These are phyloP conservation scores for Hypsizygus marmoreus DNA, from an alignment of 768 basidiomycete genomes.

Conservation along the genomic window DNA sequence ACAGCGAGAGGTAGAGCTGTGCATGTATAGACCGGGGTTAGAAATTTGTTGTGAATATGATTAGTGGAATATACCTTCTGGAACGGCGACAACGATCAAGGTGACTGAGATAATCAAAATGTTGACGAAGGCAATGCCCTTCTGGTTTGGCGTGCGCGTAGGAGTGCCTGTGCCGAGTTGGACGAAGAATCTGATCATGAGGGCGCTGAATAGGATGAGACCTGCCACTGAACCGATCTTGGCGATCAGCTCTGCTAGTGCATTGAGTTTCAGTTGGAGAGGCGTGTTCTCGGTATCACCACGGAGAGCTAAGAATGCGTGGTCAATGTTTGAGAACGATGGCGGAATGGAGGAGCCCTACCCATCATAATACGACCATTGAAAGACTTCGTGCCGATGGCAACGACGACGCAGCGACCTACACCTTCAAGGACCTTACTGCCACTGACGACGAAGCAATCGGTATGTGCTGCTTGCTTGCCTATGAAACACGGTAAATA, in stretches of 20 bases:
- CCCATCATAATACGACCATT: constrained; percentile 99
- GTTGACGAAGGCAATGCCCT: constrained; percentile 88
- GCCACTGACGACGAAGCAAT: constrained; percentile 92
- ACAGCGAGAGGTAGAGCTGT: constrained; percentile 95
- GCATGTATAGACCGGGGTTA: constrained; percentile 5
- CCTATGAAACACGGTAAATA: too few relatives aligned
- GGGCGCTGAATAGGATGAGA: constrained; percentile 72
- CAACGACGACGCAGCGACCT: constrained; percentile 88
- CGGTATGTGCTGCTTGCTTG: constrained; percentile 58
- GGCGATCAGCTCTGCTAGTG: constrained; percentile 93
- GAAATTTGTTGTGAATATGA: constrained; percentile 7
- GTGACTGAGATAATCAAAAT: constrained; percentile 96
- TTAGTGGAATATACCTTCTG: constrained; percentile 38
- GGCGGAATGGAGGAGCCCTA: constrained; percentile 38
- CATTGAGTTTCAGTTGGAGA: constrained; percentile 89
- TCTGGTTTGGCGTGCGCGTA: constrained; percentile 66
- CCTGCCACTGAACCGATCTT: constrained; percentile 88
- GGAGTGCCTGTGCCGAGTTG: constrained; percentile 70
- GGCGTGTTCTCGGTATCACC: constrained; percentile 90
- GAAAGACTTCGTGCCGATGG: constrained; percentile 91
- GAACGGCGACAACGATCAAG: constrained; percentile 54
- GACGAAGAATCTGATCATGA: constrained; percentile 96
- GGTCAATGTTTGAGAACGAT: constrained; percentile 5
- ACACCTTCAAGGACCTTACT: constrained; percentile 94
- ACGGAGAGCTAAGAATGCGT: constrained; percentile 67